A percentile compares a stretch with the other conserved stretches of the same genome.
Evolutionary conservation across 306 rosid genomes (phyloP).

Genomic region (Acmispon strigosus): DNA sequence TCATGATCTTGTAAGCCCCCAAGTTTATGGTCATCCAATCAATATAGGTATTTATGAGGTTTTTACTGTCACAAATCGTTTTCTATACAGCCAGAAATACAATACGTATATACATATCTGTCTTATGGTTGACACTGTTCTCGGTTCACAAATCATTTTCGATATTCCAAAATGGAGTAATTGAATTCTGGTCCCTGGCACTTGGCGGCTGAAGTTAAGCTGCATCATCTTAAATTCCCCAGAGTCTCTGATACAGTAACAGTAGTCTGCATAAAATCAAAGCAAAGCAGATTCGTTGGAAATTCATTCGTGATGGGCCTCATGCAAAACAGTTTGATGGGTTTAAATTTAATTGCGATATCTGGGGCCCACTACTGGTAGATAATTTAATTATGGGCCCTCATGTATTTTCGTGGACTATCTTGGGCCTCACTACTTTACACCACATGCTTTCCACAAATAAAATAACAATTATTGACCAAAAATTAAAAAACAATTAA

Average conservation of each 20-base stretch:
- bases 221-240: constrained; percentile 15
- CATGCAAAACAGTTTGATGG: neutral
- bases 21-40: too few species aligned
- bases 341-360: neutral
- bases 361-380: neutral
- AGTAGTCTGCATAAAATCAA: neutral
- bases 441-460: neutral
- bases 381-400: neutral
- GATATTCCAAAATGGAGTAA: neutral
- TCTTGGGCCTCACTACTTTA: neutral
- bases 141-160: too few species aligned
- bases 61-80: too few species aligned
- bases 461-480: neutral
- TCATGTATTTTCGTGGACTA: neutral
- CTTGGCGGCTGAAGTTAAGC: constrained; percentile 21
- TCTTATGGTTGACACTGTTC: too few species aligned
- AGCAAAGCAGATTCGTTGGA: neutral
- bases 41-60: too few species aligned
- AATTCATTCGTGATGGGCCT: constrained; percentile 13
- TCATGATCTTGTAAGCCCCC: too few species aligned
- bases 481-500: too few species aligned
- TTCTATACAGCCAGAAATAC: too few species aligned
- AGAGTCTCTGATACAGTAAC: neutral
- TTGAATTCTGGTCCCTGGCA: constrained; percentile 15
- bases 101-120: too few species aligned